A percentile compares a stretch with the other conserved stretches of the same genome.
Conservation (phyloP, 2,329 filamentous ascomycete species). For the Xylaria polymorpha region DNA sequence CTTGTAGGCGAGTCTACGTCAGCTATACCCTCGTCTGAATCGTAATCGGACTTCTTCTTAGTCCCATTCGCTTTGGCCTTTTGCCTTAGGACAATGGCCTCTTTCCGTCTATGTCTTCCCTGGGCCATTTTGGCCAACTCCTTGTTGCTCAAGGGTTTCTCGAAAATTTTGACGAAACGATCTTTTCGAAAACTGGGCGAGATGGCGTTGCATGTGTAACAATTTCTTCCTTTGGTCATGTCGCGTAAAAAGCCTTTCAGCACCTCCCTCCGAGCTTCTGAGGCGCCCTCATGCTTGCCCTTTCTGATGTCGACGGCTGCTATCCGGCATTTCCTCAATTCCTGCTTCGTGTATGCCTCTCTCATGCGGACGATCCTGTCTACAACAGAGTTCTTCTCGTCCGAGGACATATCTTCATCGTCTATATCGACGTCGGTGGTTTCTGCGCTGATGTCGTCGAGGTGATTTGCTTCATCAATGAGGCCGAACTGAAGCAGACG, state of each 20-base stretch:
- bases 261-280: conserved; percentile 78
- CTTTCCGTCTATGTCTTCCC: conserved; percentile 71
- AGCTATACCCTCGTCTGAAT: conserved; percentile 76
- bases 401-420: conserved; percentile 63
- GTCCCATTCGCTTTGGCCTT: conserved; percentile 46
- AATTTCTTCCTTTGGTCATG: conserved; percentile 76
- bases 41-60: conserved; percentile 55
- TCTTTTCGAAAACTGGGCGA: conserved; percentile 90
- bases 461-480: conserved; percentile 64
- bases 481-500: conserved; percentile 87
- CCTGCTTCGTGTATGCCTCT: conserved; percentile 76
- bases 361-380: conserved; percentile 65
- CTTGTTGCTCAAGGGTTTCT: conserved; percentile 79
- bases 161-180: conserved; percentile 91
- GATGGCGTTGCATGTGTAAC: conserved; percentile 73
- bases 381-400: conserved; percentile 67
- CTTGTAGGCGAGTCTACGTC: conserved; percentile 68
- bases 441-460: conserved; percentile 55
- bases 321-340: conserved; percentile 70
- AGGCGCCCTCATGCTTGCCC: conserved; percentile 85
- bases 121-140: conserved; percentile 82
- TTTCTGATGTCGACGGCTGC: conserved; percentile 62
- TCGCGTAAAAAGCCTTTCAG: conserved; percentile 84
- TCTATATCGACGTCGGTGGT: conserved; percentile 55
- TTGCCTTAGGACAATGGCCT: conserved; percentile 71